Percentiles rank a stretch among this genome's conserved stretches.
phyloP scores from a whole-genome alignment of 2,329 filamentous ascomycete genomes.

The Colletotrichum aenigma region DNA sequence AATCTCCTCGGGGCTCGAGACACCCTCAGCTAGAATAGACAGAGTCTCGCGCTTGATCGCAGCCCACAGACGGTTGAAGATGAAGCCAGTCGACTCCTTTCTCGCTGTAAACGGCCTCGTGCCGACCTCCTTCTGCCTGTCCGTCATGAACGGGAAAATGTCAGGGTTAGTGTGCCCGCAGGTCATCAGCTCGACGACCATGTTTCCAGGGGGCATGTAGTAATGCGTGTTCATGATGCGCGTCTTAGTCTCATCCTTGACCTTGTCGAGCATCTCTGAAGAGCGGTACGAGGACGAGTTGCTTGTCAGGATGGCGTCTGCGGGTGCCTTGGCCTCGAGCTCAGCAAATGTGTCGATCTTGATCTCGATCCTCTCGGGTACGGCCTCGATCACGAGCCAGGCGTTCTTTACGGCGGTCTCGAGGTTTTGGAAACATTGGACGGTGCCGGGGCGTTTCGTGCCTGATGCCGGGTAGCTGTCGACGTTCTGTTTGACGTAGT shows the following conservation, averaged over 20 bases:
- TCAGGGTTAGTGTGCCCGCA: slow-evolving; percentile 43
- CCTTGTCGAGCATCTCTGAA: slow-evolving; percentile 48
- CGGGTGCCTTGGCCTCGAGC: slow-evolving; percentile 43
- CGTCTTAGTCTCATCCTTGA: slow-evolving; percentile 37
- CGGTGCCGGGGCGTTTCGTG: slow-evolving; percentile 25
- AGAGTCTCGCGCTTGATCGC: slow-evolving; percentile 58
- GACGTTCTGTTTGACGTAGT: slow-evolving; percentile 43
- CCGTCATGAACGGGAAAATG: slow-evolving; percentile 50
- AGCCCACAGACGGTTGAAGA: slow-evolving; percentile 62
- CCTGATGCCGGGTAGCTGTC: slow-evolving; percentile 27
- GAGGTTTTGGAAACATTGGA: slow-evolving; percentile 39
- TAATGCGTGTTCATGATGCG: slow-evolving; percentile 56
- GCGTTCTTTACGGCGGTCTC: slow-evolving; percentile 43
- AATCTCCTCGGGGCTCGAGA: slow-evolving; percentile 52
- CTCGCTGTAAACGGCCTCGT: slow-evolving; percentile 44
- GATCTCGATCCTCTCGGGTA: slow-evolving; percentile 53
- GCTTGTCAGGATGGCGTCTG: slow-evolving; percentile 52
- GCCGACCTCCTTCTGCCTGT: slow-evolving; percentile 41
- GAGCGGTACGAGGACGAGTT: slow-evolving; percentile 60
- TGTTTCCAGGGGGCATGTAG: slow-evolving; percentile 51
- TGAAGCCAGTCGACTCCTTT: slow-evolving; percentile 56
- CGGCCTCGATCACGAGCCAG: slow-evolving; percentile 59
- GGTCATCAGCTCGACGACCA: slow-evolving; percentile 60
- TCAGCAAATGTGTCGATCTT: slow-evolving; percentile 53
- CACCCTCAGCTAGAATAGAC: slow-evolving; percentile 52